Base-by-base conservation (phyloP, 768 basidiomycete genomes). In the Candolleomyces efflorescens region DNA sequence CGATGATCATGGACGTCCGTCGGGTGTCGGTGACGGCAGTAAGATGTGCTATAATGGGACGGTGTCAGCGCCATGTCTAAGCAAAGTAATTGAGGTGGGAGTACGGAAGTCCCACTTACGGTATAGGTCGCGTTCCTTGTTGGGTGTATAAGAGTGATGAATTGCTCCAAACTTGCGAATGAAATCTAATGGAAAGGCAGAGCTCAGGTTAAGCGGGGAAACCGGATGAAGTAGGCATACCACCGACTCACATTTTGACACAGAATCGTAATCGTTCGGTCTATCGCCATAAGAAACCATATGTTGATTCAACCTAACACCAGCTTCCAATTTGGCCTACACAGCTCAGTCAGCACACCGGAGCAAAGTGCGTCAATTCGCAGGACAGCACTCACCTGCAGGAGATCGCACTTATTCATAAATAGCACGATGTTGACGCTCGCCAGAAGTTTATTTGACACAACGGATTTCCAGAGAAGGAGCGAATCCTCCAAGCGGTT, bases 401-500 rank as follows among this genome's bases (percentile, higher is more conserved):
- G 76, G 46, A 92, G 77, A 68, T 93, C 91, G 59, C 82, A 82
- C 72, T 92, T 92, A 73, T 91, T 92, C 61, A 92, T 69, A 69
- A 93, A 93, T 62, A 92, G 78, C 17, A 94, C 82, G 60, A 94
- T 82, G 69, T 84, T 88, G 60, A 92, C 90, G 48, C 83, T 79
- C 37, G 79, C 77, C 32, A 94, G 82, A 10, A 93, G 74, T 65
- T 80, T 87, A 71, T 92, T 89, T 26, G 87, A 82, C 37, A 88
- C 81, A 0, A 93, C 82, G 0, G 75, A 72, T 66, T 81, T 84
- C 91, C 91, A 94, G 10, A 92, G 71, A 18, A 83, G 68, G 47
- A 94, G 73, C 0, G 90, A 90, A 69, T 94, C 91, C 64, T 92
- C 88, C 27, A 92, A 68, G 57, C 91, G 80, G 68, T 93, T 94